Percentiles rank a stretch among this genome's conserved stretches.
Conservation (phyloP, 2,329 filamentous ascomycete species). For the Ophiocordyceps camponoti-leonardi region DNA sequence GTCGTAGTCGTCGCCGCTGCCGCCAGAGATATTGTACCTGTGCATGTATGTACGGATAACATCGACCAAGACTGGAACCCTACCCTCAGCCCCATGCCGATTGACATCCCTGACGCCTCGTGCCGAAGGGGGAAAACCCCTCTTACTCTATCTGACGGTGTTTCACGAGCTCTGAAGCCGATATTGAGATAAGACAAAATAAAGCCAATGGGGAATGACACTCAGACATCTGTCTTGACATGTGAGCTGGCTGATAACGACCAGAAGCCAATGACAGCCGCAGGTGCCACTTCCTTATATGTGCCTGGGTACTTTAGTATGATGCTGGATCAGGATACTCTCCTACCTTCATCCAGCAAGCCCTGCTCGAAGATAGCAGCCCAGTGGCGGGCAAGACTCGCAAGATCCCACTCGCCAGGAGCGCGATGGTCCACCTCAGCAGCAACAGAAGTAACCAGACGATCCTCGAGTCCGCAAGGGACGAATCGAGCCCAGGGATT, state of each 20-base stretch:
- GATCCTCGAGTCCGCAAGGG: slow-evolving; percentile 75
- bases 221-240: not conserved
- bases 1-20: too few species aligned
- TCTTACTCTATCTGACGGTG: not conserved
- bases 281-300: not conserved
- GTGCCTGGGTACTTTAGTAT: not conserved
- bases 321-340: not conserved
- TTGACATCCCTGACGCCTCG: not conserved
- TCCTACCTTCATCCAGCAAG: slow-evolving; percentile 7
- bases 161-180: not conserved
- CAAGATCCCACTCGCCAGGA: slow-evolving; percentile 10
- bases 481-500: slow-evolving; percentile 57
- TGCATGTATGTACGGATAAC: too few species aligned
- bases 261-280: not conserved
- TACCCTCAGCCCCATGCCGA: not conserved
- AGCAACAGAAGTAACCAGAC: slow-evolving; percentile 58
- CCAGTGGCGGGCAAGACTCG: slow-evolving; percentile 14
- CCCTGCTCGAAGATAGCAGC: slow-evolving; percentile 17
- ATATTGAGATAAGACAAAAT: not conserved
- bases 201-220: not conserved
- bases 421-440: slow-evolving; percentile 23
- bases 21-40: too few species aligned
- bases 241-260: not conserved
- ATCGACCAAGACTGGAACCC: not conserved
- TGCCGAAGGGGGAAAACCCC: not conserved